Conservation (phyloP, 495 filamentous ascomycete genomes). For the Trichoderma asperelloides region DNA sequence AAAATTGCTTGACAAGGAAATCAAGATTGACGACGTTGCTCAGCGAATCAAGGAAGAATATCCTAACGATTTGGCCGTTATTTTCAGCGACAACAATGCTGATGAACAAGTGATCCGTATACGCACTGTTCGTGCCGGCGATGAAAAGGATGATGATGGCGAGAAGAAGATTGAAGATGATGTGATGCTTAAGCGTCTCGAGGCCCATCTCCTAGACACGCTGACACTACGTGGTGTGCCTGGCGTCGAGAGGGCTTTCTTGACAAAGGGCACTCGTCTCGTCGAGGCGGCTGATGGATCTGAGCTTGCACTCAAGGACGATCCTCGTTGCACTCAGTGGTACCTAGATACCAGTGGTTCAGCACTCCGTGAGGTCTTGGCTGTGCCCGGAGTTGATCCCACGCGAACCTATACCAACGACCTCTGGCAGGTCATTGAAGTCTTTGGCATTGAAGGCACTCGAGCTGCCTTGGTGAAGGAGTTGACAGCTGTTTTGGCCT, state of each 20-base stretch:
- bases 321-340: conserved; percentile 77
- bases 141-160: conserved; percentile 68
- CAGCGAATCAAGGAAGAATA: conserved; percentile 78
- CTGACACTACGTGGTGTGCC: conserved; percentile 82
- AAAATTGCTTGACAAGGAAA: conserved; percentile 87
- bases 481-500: conserved; percentile 81
- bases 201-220: conserved; percentile 82
- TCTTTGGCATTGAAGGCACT: conserved; percentile 94
- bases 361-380: conserved; percentile 69
- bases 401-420: conserved; percentile 90
- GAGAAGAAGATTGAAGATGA: conserved; percentile 77
- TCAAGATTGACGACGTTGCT: conserved; percentile 91
- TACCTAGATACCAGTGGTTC: conserved; percentile 90
- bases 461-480: conserved; percentile 78
- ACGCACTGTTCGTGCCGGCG: conserved; percentile 60
- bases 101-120: conserved; percentile 92
- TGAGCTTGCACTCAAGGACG: conserved; percentile 57
- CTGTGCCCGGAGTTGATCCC: conserved; percentile 81
- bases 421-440: conserved; percentile 83
- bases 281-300: conserved; percentile 55
- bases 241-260: conserved; percentile 83
- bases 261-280: conserved; percentile 69
- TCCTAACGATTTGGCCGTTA: conserved; percentile 76
- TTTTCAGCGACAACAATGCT: conserved; percentile 97
- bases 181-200: conserved; percentile 79